Base-by-base conservation (phyloP, 176 grass and related monocot genomes). In the Pharus latifolius region DNA sequence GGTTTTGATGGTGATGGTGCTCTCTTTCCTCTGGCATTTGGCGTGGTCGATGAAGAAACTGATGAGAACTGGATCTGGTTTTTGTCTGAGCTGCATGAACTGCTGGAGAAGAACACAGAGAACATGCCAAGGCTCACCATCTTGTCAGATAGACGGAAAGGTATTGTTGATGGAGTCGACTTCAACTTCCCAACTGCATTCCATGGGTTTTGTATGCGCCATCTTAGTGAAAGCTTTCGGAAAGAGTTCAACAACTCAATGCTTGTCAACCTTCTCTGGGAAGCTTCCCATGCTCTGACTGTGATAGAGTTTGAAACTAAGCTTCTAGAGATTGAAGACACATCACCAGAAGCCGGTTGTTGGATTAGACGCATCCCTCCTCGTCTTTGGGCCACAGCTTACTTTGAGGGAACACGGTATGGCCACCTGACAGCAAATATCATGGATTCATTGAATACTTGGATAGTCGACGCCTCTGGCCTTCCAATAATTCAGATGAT, bases 41-140 rank as follows among this genome's bases (percentile, higher is more conserved):
- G 95, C 1, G 95, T 99, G 47, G 90, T 94, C 45, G 90, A 99
- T 73, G 95, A 99, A 73, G 95, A 93, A 67, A 88, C 72, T 3
- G 95, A 99, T 48, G 95, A 99, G 5, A 99, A 99, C 29, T 98
- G 95, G 95, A 63, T 93, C 57, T 98, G 95, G 95, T 98, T 98
- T 62, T 78, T 98, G 69, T 88, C 84, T 38, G 95, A 98, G 74
- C 76, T 98, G 43, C 95, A 94, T 55, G 78, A 88, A 48, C 72
- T 98, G 69, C 82, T 99, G 3, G 90, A 99, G 76, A 81, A 78
- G 67, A 99, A 99, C 77, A 99, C 95, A 9, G 95, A 94, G 65
- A 91, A 99, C 52, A 91, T 99, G 95, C 90, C 95, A 30, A 87
- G 95, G 68, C 88, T 99, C 43, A 94, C 95, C 31, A 91, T 99